phyloP scores from a whole-genome alignment of 1,139 yeast species.

The Candida glucosophila region DNA sequence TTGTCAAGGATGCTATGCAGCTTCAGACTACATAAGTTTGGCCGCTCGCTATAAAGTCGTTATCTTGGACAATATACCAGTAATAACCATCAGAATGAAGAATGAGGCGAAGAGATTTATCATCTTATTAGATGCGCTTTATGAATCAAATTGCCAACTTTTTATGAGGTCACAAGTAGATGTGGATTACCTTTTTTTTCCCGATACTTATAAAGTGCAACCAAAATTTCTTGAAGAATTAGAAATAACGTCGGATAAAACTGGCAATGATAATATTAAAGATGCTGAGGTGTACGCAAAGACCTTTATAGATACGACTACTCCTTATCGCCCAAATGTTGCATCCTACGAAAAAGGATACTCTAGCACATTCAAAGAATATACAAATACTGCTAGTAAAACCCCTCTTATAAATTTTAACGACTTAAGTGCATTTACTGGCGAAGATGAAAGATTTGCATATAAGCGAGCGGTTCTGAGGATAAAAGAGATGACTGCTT shows the following conservation, averaged over 20 bases:
- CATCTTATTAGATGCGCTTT: slow-evolving; percentile 57
- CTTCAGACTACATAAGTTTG: slow-evolving; percentile 63
- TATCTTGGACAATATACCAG: slow-evolving; percentile 54
- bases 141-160: slow-evolving; percentile 58
- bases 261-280: slow-evolving; percentile 36
- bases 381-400: slow-evolving; percentile 4
- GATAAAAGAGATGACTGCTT: slow-evolving; percentile 57
- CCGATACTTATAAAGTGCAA: slow-evolving; percentile 19
- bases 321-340: slow-evolving; percentile 65
- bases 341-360: slow-evolving; percentile 46
- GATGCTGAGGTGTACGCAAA: slow-evolving; percentile 65
- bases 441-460: slow-evolving; percentile 74
- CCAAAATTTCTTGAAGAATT: slow-evolving; percentile 9
- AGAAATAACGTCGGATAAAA: slow-evolving; percentile 8
- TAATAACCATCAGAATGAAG: slow-evolving; percentile 48
- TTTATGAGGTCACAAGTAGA: slow-evolving; percentile 41
- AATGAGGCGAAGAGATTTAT: slow-evolving; percentile 65
- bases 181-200: slow-evolving; percentile 51
- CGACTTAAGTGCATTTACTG: slow-evolving; percentile 53
- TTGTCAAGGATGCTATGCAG: slow-evolving; percentile 52
- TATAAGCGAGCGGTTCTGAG: slow-evolving; percentile 65
- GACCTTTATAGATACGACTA: slow-evolving; percentile 49
- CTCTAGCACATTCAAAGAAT: slow-evolving; percentile 29
- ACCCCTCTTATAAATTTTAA: slow-evolving; percentile 26
- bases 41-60: slow-evolving; percentile 53